Evolutionary conservation across 2,329 filamentous ascomycete genomes (phyloP), one percentile per base, ranked within the genome.

Genomic region (Rasamsonia emersonii): DNA sequence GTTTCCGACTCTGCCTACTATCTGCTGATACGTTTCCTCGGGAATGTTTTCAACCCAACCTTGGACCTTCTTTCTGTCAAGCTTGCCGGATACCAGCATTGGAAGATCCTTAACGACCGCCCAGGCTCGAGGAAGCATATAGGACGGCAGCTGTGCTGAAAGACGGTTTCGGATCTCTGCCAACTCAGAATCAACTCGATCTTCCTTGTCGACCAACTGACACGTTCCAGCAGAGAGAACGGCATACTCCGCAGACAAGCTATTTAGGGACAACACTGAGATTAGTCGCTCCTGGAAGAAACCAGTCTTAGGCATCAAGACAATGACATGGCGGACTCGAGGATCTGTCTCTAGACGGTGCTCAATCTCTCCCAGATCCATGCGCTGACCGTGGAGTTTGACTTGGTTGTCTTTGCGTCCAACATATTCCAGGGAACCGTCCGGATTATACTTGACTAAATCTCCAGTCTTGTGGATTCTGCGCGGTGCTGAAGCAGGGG

Each of bases 331-430:
- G 19, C 50, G 55, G 9, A 66, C 40, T 4, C 40, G 45, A n/a
- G 36, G 9, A 30, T 54, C 44, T n/a, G 49, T 50, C 18, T 47
- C 41, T 7, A 61, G 42, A n/a, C 56, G 52, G 37, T 54, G 50
- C 27, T 61, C 56, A 14, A 67, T 68, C 45, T 67, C 69, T 27
- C 59, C 66, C 27, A 77, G 65, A 55, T 77, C 82, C 41, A 80
- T 73, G 29, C 78, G 64, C 43, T 74, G 77, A 9, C 82, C 82
- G 6, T 69, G 62, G 9, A 82, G 54, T 50, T 84, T 82, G 37
- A 80, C 72, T 49, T 78, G 77, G 25, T 71, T 69, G 40, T 82
- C 78, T 44, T 76, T 78, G 25, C 79, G 68, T 4, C 76, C 75
- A 15, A 77, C 43, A 32, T 52, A 54, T 21, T 51, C 42, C 5